phyloP scores from a whole-genome alignment of 2,329 filamentous ascomycete genomes.

The Aspergillus tamarii region DNA sequence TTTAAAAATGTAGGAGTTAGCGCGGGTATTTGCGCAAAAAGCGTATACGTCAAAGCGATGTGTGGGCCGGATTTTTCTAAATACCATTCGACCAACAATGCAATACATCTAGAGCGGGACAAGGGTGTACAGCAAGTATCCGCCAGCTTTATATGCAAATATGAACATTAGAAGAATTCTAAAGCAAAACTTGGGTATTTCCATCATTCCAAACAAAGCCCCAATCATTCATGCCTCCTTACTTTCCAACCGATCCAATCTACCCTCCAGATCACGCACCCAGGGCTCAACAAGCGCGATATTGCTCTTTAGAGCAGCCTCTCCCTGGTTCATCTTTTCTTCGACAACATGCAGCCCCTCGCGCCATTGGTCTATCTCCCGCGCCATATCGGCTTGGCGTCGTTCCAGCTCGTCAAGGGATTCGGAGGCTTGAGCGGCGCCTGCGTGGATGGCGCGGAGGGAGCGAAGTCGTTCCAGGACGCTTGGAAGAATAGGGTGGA shows the following conservation, averaged over 20 bases:
- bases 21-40: neutral
- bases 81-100: neutral
- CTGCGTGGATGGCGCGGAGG: conserved; percentile 80
- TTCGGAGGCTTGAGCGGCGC: conserved; percentile 79
- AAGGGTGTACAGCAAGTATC: conserved; percentile 10
- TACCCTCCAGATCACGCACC: conserved; percentile 83
- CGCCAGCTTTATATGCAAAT: neutral
- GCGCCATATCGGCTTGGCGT: conserved; percentile 78
- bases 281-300: conserved; percentile 83
- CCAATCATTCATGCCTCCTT: conserved; percentile 11
- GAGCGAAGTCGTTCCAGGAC: conserved; percentile 84
- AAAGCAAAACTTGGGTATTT: conserved; percentile 12
- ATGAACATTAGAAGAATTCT: neutral
- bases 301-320: conserved; percentile 74
- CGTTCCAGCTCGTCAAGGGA: conserved; percentile 77
- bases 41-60: neutral
- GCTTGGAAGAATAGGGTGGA: conserved; percentile 82
- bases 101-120: neutral
- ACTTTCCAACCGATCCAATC: conserved; percentile 64
- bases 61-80: neutral
- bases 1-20: neutral
- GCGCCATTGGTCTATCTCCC: conserved; percentile 84
- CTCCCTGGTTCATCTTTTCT: conserved; percentile 69
- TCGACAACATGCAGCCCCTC: conserved; percentile 81
- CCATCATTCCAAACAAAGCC: conserved; percentile 2